Base-by-base conservation (phyloP, 2,329 filamentous ascomycete species). In the Phaeosphaeriaceae sp. region DNA sequence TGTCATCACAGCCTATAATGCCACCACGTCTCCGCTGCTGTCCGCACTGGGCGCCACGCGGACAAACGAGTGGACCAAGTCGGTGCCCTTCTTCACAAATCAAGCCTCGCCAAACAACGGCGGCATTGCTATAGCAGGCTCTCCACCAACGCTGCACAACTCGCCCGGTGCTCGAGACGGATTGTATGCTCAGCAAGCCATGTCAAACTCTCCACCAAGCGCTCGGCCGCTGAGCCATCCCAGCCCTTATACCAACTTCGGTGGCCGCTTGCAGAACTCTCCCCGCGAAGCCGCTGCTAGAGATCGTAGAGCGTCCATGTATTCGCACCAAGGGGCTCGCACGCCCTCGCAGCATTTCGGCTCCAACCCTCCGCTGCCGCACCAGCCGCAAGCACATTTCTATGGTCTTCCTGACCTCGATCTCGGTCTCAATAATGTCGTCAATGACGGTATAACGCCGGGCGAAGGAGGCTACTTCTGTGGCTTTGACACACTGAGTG, bases 381-480 rank as follows among this genome's bases (percentile, higher is more conserved):
- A 93, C 72, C 86, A 92, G 58, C 85, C 88, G 1, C 91, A 93
- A 75, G 78, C 90, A 19, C 91, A 93, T 78, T 94, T 91, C 75
- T 93, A 92, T 73, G 85, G 88, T 46, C 84, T 88, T 0, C 90
- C 91, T 0, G 89, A 93, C 63, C 82, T 93, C 31, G 90, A 94
- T 65, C 81, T 87, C 42, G 80, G 82, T 6, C 70, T 89, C 48
- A 73, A 79, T 64, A 80, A 80, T 53, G 77, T 80, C 17, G 48
- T 59, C 11, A 81, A 80, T 45, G 79, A 83, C 36, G 79, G 84
- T 10, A 80, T 89, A 69, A 84, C 84, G 63, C 85, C 88, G 2
- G 89, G 89, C 2, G 87, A 89, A 40, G 85, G 85, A 46, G 91
- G 91, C 7, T 92, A 91, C 66, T 91, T 90, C 73, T 95, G 92